Evolutionary conservation across 306 rosid species (phyloP), one percentile per base, ranked within the genome.

Genomic region (Malus asiatica): DNA sequence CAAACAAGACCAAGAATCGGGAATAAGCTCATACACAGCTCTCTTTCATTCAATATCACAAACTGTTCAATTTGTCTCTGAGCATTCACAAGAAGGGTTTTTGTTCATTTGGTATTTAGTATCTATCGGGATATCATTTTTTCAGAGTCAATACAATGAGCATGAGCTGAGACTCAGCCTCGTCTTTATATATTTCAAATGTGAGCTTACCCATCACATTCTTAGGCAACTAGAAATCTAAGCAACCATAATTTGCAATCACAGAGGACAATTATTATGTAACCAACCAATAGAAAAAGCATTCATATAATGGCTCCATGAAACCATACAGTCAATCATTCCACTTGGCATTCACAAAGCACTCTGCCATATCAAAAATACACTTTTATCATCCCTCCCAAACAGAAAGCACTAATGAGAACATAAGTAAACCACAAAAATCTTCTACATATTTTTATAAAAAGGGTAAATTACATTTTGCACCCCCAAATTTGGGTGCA

Each of bases 1-100:
- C 88, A 81, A 81, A 73, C 72, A 71, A 77, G 8, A 75, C 20
- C 76, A 70, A 66, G 3, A 72, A 42, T 77, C 80, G 79, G 83
- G 77, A 52, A 76, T 77, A 40, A 78, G 46, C 44, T 68, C 72
- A 46, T 53, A 42, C 32, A 48, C 32, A 48, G 65, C 70, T 48
- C 73, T 11, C 38, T 45, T 46, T 33, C 46, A 63, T 61, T 32
- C 42, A 76, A 80, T 20, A 20, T 9, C 1, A 58, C 40, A 51
- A 29, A 22, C 13, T 48, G 42, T n/a, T 57, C 58, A 13, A 32
- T 53, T 55, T 53, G 29, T 45, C 33, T 33, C 42, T 53, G 20
- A 71, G 29, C 23, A 8, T 64, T 9, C 45, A 8, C 68, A 32
- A 4, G 42, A 63, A 32, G 23, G 44, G 11, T 32, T 18, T 16